Conservation (phyloP, 2,329 filamentous ascomycete genomes). For the Aotearoamyces nothofagi region DNA sequence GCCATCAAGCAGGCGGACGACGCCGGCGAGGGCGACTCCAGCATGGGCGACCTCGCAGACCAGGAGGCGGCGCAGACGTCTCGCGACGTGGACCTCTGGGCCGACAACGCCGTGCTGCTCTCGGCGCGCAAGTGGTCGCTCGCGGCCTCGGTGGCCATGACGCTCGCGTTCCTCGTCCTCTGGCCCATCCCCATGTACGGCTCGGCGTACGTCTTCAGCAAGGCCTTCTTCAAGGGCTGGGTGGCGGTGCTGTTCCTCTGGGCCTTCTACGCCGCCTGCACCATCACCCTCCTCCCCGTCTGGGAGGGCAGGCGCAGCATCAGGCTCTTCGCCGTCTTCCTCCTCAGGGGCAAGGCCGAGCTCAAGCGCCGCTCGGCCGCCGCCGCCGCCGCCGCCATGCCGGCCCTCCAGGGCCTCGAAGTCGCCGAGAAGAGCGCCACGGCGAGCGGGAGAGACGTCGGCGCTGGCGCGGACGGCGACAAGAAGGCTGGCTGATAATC, state of each 20-base stretch:
- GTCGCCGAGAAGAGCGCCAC: too few relatives aligned
- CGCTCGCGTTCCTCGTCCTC: slow-evolving; percentile 10
- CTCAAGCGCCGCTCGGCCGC: neutral
- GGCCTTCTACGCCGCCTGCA: slow-evolving; percentile 11
- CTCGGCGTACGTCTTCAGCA: slow-evolving; percentile 9
- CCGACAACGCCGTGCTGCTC: slow-evolving; percentile 6
- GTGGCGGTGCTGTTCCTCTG: slow-evolving; percentile 13
- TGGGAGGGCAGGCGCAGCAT: slow-evolving; percentile 7
- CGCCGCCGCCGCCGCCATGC: too few relatives aligned
- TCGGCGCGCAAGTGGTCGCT: slow-evolving; percentile 6
- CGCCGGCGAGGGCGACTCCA: slow-evolving; percentile 4
- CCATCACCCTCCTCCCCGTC: slow-evolving; percentile 12
- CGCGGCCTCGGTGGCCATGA: slow-evolving; percentile 5
- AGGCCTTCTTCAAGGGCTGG: slow-evolving; percentile 14
- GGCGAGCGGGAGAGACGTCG: too few relatives aligned
- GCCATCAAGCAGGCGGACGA: slow-evolving; percentile 5
- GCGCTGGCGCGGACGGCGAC: too few relatives aligned
- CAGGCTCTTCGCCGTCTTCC: neutral
- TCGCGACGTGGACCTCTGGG: too few relatives aligned
- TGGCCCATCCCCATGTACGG: slow-evolving; percentile 14
- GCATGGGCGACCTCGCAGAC: neutral
- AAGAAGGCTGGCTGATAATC: too few relatives aligned
- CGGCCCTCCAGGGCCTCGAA: too few relatives aligned
- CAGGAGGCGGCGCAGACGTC: slow-evolving; percentile 2
- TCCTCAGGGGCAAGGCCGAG: slow-evolving; percentile 1